Base-by-base conservation (phyloP, 768 basidiomycete species). In the Leccinum arenicola region DNA sequence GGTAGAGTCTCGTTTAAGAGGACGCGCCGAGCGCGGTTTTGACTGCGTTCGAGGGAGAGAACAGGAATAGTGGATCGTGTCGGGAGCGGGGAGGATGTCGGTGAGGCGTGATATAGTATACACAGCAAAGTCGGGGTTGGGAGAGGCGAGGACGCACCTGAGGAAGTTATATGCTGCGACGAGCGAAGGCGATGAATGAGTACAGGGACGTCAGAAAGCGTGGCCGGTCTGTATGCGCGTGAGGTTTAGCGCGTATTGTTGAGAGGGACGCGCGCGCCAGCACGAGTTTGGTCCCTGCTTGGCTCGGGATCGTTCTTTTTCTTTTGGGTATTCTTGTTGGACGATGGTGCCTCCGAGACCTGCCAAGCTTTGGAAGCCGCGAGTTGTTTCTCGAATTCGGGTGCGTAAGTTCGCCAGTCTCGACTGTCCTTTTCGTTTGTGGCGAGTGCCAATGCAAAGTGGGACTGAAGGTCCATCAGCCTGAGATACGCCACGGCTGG, bases 311-410 rank as follows among this genome's bases (percentile, higher is more conserved):
- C 63, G 6, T 58, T 65, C 54, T 67, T 72, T 59, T 68, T 72
- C 11, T 33, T 33, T 11, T 33, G 11, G 43, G 50, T 66, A 54
- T 64, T 72, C 59, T 73, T 72, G 55, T 63, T 70, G 11, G 66
- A 63, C 2, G 66, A 69, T 11, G 66, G 69, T 9, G 43, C 58
- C 17, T 65, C 67, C 35, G 60, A 62, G 45, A 52, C 63, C 27
- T 58, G 63, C 33, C 62, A 59, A n/a, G 62, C 48, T 48, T 70
- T 63, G 47, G 74, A 60, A 0, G 40, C 33, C 25, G 61, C 43
- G 19, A 73, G 66, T 14, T 65, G 62, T 53, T 57, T 58, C 56
- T 73, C 72, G n/a, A 72, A 65, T 14, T 60, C 58, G 36, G 74
- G 67, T 15, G 70, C 70, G 47, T 70, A 70, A 6, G 58, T 54